Evolutionary conservation across 2,329 filamentous ascomycete genomes (phyloP).

Genomic region (Plectosphaerella plurivora): DNA sequence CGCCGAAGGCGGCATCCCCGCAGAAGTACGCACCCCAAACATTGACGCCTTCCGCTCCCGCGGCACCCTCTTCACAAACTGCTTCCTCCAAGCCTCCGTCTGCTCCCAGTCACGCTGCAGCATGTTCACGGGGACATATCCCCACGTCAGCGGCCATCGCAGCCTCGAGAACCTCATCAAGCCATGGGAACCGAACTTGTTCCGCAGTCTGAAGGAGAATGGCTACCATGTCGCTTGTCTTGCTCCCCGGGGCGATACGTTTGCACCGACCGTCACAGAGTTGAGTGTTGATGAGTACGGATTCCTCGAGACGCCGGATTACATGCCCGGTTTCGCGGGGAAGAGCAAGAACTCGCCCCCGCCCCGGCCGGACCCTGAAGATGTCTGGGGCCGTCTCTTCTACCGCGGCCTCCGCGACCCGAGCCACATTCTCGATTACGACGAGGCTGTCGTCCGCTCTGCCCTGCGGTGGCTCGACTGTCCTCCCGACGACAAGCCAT

Average conservation of each 20-base stretch:
- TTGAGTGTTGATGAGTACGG: slow-evolving; percentile 39
- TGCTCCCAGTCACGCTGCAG: slow-evolving; percentile 41
- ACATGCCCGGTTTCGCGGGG: slow-evolving; percentile 23
- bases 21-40: slow-evolving; percentile 29
- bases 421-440: slow-evolving; percentile 34
- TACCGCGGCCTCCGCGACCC: slow-evolving; percentile 35
- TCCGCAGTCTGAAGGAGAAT: slow-evolving; percentile 34
- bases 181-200: slow-evolving; percentile 42
- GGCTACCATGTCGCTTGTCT: slow-evolving; percentile 44
- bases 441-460: slow-evolving; percentile 34
- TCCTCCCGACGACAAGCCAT: slow-evolving; percentile 34
- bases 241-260: slow-evolving; percentile 34
- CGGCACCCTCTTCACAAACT: slow-evolving; percentile 38
- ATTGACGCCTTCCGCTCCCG: slow-evolving; percentile 33
- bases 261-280: slow-evolving; percentile 37
- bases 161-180: slow-evolving; percentile 42
- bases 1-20: not conserved
- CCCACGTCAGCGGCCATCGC: slow-evolving; percentile 40
- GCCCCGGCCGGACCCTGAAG: slow-evolving; percentile 8
- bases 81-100: slow-evolving; percentile 38
- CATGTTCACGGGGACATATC: slow-evolving; percentile 42
- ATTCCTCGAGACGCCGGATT: slow-evolving; percentile 33
- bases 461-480: slow-evolving; percentile 38
- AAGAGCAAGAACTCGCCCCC: not conserved
- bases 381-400: slow-evolving; percentile 33